Evolutionary conservation across 352 stramenopile species (phyloP).

Genomic region (Phytophthora boehmeriae): DNA sequence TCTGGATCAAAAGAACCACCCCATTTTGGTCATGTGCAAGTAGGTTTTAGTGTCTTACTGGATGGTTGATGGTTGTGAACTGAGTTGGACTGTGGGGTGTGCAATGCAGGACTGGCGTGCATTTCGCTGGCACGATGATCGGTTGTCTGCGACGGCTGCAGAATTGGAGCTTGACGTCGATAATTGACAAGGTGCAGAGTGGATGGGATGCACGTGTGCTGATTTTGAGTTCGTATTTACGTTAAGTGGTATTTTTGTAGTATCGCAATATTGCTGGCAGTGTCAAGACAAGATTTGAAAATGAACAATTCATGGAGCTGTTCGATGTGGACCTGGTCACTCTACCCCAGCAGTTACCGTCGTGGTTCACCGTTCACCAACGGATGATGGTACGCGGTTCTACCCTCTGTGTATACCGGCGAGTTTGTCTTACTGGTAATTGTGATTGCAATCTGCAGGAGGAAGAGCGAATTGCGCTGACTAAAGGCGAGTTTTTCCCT

Average conservation of each 20-base stretch:
- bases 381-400: constrained; percentile 60
- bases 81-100: neutral
- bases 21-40: constrained; percentile 91
- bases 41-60: constrained; percentile 24
- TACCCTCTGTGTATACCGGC: no score
- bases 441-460: no score
- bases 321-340: constrained; percentile 89
- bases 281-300: constrained; percentile 88
- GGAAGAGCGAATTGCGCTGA: constrained; percentile 76
- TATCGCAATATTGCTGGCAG: constrained; percentile 88
- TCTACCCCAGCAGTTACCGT: constrained; percentile 73
- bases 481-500: constrained; percentile 70
- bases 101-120: constrained; percentile 61
- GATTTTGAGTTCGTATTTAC: neutral
- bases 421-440: no score
- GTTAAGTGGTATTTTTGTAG: constrained; percentile 26
- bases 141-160: constrained; percentile 82
- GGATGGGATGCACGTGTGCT: neutral
- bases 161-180: constrained; percentile 88
- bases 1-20: constrained; percentile 76
- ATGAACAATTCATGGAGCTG: constrained; percentile 90
- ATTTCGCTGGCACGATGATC: constrained; percentile 81
- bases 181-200: constrained; percentile 76
- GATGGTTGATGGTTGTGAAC: neutral
- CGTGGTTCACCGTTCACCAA: constrained; percentile 86